Evolutionary conservation across 2,329 filamentous ascomycete genomes (phyloP).

Genomic region (Aspergillaceae sp.): DNA sequence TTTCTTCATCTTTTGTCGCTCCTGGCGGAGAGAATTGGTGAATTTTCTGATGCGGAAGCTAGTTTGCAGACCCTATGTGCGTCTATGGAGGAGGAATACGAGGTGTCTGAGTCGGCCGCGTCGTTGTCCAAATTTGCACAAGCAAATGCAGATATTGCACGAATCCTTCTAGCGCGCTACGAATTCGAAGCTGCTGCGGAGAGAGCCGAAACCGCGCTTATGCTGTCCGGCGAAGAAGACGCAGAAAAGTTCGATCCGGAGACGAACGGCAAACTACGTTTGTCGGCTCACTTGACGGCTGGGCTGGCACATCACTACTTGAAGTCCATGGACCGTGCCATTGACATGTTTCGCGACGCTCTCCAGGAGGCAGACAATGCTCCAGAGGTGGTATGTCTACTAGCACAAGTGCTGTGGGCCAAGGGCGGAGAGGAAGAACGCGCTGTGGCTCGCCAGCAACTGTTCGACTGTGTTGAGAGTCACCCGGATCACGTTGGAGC

Average conservation of each 20-base stretch:
- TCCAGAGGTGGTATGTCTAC: conserved; percentile 75
- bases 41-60: conserved; percentile 55
- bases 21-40: conserved; percentile 70
- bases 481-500: conserved; percentile 69
- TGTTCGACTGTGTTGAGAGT: conserved; percentile 71
- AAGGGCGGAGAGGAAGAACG: conserved; percentile 67
- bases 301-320: conserved; percentile 74
- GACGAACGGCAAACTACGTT: conserved; percentile 58
- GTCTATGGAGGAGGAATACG: conserved; percentile 70
- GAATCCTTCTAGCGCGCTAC: conserved; percentile 65
- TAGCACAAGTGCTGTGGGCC: conserved; percentile 90
- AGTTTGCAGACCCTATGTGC: conserved; percentile 60
- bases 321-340: conserved; percentile 57
- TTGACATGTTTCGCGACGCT: conserved; percentile 71
- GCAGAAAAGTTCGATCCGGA: conserved; percentile 55
- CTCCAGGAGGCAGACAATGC: conserved; percentile 66
- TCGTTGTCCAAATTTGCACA: conserved; percentile 70
- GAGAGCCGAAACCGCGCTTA: conserved; percentile 70
- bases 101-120: conserved; percentile 66
- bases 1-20: conserved; percentile 72
- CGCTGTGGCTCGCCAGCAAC: conserved; percentile 64
- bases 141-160: conserved; percentile 76
- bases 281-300: conserved; percentile 78
- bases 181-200: conserved; percentile 63
- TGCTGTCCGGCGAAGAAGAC: conserved; percentile 64